Conservation (phyloP, 2,329 filamentous ascomycete genomes). For the Aspergillus novoparasiticus region DNA sequence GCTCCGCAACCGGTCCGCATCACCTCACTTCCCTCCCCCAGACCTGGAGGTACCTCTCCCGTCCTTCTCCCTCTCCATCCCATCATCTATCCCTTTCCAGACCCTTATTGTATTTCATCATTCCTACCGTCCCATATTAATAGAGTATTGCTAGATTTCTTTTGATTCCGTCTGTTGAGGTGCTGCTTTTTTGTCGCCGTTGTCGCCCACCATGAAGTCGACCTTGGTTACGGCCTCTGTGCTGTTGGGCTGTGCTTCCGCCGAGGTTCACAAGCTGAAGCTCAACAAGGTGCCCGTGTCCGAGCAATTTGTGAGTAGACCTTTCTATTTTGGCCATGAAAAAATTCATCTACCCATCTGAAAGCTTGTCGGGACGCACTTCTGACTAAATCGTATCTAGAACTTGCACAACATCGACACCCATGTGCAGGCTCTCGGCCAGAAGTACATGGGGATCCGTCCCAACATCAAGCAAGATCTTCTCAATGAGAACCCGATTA, state of each 20-base stretch:
- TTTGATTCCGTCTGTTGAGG: neutral
- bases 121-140: constrained; percentile 25
- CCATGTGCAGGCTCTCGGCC: constrained; percentile 79
- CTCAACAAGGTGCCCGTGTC: constrained; percentile 92
- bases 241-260: constrained; percentile 80
- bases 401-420: constrained; percentile 75
- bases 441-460: constrained; percentile 93
- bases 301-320: constrained; percentile 79
- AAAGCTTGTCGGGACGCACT: neutral
- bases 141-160: constrained; percentile 14
- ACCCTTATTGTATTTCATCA: constrained; percentile 24
- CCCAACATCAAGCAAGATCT: constrained; percentile 71
- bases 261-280: constrained; percentile 92
- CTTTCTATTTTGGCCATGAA: too few species aligned
- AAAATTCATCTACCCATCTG: neutral
- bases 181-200: constrained; percentile 6
- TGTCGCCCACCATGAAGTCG: constrained; percentile 72
- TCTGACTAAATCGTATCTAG: constrained; percentile 47
- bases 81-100: constrained; percentile 31
- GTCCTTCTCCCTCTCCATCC: constrained; percentile 25
- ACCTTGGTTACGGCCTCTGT: constrained; percentile 74
- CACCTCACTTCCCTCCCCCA: constrained; percentile 27
- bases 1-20: constrained; percentile 28
- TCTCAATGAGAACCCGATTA: constrained; percentile 73
- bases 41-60: constrained; percentile 11